Evolutionary conservation across 179 eudicot genomes (phyloP).

Genomic region (Vitellaria paradoxa): DNA sequence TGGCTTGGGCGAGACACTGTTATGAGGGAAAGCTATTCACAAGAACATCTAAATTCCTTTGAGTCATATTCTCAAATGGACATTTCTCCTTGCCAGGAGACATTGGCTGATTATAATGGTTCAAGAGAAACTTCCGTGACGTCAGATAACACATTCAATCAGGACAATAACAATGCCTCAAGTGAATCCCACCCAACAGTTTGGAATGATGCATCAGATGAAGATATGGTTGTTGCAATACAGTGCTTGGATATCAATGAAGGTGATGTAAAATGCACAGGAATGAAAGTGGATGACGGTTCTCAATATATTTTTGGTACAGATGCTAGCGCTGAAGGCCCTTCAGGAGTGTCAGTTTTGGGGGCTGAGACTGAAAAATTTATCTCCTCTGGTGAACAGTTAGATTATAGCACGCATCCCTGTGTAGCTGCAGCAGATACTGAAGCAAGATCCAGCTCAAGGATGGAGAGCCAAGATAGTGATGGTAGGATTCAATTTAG

Average conservation of each 20-base stretch:
- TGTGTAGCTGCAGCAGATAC: conserved; percentile 38
- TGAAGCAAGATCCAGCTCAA: conserved; percentile 36
- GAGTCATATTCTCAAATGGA: conserved; percentile 96
- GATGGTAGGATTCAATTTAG: conserved; percentile 28
- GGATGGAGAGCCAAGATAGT: conserved; percentile 33
- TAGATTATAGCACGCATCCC: conserved; percentile 32
- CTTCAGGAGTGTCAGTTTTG: conserved; percentile 40
- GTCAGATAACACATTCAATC: conserved; percentile 33
- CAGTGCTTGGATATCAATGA: conserved; percentile 30
- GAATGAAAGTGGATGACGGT: conserved; percentile 21
- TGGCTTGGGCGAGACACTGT: conserved; percentile 34
- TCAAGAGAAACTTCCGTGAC: conserved; percentile 49
- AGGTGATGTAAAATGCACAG: conserved; percentile 12
- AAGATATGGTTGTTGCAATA: conserved; percentile 35
- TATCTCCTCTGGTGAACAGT: conserved; percentile 45
- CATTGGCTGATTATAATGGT: conserved; percentile 28
- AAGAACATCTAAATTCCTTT: conserved; percentile 37
- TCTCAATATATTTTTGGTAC: conserved; percentile 19
- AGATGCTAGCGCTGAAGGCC: conserved; percentile 25
- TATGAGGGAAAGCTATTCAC: conserved; percentile 26
- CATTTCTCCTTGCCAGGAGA: conserved; percentile 73
- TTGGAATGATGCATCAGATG: conserved; percentile 35
- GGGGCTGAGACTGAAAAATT: conserved; percentile 70
- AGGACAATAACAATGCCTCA: conserved; percentile 30
- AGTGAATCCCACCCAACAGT: conserved; percentile 25